Base-by-base conservation (phyloP, 352 stramenopile species). In the Blastocystis sp. region DNA sequence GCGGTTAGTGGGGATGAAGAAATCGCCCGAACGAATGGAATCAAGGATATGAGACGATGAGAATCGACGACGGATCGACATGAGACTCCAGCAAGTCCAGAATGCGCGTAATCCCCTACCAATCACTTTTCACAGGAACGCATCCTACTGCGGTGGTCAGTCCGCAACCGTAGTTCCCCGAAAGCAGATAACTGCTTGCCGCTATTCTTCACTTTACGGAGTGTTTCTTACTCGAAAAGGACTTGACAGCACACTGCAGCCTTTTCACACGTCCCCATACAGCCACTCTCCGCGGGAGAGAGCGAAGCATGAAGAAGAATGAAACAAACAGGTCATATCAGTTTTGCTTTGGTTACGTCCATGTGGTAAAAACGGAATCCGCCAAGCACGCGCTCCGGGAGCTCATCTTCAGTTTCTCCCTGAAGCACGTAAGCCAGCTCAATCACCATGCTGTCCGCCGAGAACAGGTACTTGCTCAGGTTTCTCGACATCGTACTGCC, bases 361-460 rank as follows among this genome's bases (percentile, higher is more conserved):
- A 88, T 21, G n/a, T 78, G 78, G 43, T 79, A 64, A 45, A 38
- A 88, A 14, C 78, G 78, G 38, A 88, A 88, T 3, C 48, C 64
- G 14, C 60, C 62, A 14, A 88, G 52, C 11, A 88, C 67, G 9
- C 65, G 78, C 45, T 88, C 78, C 14, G 78, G 78, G 3, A 88
- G 67, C 43, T 88, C 78, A 14, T 76, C 67, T 3, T 9, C 3
- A 19, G 40, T 67, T 66, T 88, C 78, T 78, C 78, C 78, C 40
- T 88, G 78, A 52, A 88, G 59, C 45, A 88, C 64, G 53, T 78
- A 88, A n/a, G 43, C 78, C 28, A 88, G 40, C 48, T 88, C 78
- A 19, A 88, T 53, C 17, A 88, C 60, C 43, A 88, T 74, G 45
- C 62, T 53, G 52, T 61, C 41, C 23, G 40, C 34, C 7, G 64